Conservation (phyloP, 192 early-diverging fungal genomes). For the Phycomyces nitens region DNA sequence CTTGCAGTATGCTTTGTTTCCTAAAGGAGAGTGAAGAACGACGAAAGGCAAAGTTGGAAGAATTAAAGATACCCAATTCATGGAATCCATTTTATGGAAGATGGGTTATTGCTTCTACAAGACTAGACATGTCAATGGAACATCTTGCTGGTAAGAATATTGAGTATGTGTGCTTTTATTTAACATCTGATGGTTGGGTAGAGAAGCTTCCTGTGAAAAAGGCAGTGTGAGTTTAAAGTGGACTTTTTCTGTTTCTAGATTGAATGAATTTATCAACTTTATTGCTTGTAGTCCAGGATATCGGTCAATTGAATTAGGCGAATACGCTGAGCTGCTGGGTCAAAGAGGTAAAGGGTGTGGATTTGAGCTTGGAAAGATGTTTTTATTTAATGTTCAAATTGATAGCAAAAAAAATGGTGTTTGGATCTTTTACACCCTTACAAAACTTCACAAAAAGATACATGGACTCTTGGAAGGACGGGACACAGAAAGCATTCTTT, state of each 20-base stretch:
- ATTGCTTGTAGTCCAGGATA: constrained; percentile 17
- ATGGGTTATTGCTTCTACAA: constrained; percentile 27
- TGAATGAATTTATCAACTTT: neutral
- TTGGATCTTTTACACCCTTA: constrained; percentile 33
- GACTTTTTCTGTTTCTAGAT: neutral
- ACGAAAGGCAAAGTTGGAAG: constrained; percentile 5
- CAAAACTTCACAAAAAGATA: constrained; percentile 32
- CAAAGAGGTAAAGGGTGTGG: constrained; percentile 21
- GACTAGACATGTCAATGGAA: constrained; percentile 17
- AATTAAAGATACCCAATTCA: neutral
- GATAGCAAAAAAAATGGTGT: constrained; percentile 23
- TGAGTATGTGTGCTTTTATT: too few species aligned
- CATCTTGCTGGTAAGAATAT: constrained; percentile 30
- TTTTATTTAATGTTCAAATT: neutral
- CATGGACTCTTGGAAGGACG: constrained; percentile 39
- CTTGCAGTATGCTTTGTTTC: constrained; percentile 40
- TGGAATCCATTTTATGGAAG: constrained; percentile 38
- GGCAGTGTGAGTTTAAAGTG: neutral
- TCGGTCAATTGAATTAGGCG: constrained; percentile 33
- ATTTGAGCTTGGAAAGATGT: neutral
- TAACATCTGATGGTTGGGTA: neutral
- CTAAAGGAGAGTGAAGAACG: constrained; percentile 18
- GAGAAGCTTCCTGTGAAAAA: constrained; percentile 22
- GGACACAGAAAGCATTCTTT: constrained; percentile 41
- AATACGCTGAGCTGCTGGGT: constrained; percentile 21